Base-by-base conservation (phyloP, 139 green algal species). In the Diplosphaera chodatii region DNA sequence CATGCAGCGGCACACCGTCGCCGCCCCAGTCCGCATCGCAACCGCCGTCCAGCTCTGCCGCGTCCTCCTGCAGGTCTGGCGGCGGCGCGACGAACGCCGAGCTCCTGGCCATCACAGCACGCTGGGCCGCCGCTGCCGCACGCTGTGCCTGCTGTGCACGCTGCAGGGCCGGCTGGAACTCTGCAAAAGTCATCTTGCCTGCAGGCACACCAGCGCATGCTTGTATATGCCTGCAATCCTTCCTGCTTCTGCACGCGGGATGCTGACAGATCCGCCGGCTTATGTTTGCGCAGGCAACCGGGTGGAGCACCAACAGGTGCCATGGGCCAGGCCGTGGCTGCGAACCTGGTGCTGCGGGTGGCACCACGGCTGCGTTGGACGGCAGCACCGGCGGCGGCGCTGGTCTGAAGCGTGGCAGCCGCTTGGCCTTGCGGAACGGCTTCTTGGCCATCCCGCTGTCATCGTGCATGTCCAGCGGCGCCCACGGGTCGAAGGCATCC, bases 401-500 rank as follows among this genome's bases (percentile, higher is more conserved):
- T 10, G 34, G 33, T 15, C 18, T 41, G 22, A 69, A 33, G 31
- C 25, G 16, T 18, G 63, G 13, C 30, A 40, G 48, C 48, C 48
- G 48, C 48, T 59, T 59, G 48, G 18, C 67, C 68, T 69, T 80
- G 40, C 64, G 71, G 70, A 92, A 84, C 3, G 89, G 89, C 67
- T 80, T 81, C 56, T 87, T 72, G 0, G 78, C 70, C 66, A 91
- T 56, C 20, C 0, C 70, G 41, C 86, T 80, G 20, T 71, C 59
- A 15, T 74, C 64, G 32, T 85, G 29, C 18, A 81, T 78, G 71
- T 96, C 85, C 48, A 94, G 79, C 1, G 85, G 90, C n/a, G 71
- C 67, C 74, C 89, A 96, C 0, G 89, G 86, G 72, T 96, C 86
- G 64, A 82, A 89, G 16, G 69, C 64, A 10, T 81, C 76, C 33